phyloP scores from a whole-genome alignment of 495 filamentous ascomycete species.

The Podospora tetraspora region DNA sequence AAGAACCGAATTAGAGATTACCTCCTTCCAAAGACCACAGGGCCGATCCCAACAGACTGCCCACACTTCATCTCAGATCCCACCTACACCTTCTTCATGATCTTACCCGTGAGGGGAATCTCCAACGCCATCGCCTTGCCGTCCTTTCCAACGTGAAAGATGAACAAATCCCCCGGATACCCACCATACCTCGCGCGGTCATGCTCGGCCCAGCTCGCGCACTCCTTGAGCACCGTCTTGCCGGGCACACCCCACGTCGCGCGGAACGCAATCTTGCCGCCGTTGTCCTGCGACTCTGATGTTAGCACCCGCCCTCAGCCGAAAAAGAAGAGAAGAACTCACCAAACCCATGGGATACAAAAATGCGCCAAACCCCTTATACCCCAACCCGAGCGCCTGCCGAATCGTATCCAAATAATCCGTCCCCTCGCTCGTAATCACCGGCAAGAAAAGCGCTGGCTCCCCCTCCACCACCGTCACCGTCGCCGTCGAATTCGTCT shows the following conservation, averaged over 20 bases:
- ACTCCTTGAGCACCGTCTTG: background rate
- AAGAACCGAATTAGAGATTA: background rate
- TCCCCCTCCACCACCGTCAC: background rate
- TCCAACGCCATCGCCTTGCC: slow-evolving; percentile 13
- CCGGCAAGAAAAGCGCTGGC: slow-evolving; percentile 2
- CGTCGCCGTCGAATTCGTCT: background rate
- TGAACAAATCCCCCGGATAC: slow-evolving; percentile 12
- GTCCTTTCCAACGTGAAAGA: slow-evolving; percentile 12
- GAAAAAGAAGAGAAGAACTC: background rate
- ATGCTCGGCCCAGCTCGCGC: slow-evolving; percentile 9
- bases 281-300: background rate
- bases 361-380: slow-evolving; percentile 8
- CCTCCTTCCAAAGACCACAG: background rate
- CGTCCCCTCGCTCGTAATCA: slow-evolving; percentile 11
- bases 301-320: background rate
- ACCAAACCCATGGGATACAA: slow-evolving; percentile 15
- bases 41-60: too few species aligned
- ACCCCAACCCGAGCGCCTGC: background rate
- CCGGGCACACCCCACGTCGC: slow-evolving; percentile 5
- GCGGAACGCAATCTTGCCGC: slow-evolving; percentile 8
- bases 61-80: too few species aligned
- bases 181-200: slow-evolving; percentile 10
- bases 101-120: slow-evolving; percentile 13
- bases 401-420: background rate
- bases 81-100: background rate